Base-by-base conservation (phyloP, 352 stramenopile species). In the Globisporangium nunn region DNA sequence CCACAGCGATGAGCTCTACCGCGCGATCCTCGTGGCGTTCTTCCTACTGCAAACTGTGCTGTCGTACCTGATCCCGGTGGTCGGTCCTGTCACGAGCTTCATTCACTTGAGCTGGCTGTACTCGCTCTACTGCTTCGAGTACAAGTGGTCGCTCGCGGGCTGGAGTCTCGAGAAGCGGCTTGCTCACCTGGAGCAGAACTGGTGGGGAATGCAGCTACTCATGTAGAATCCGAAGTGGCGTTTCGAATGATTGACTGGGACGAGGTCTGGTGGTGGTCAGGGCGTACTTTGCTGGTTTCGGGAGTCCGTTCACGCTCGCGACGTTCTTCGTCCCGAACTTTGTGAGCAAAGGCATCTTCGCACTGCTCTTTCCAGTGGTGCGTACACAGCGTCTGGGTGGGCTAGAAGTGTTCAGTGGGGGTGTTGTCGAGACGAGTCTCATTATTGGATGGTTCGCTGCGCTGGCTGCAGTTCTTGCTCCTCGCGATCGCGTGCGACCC, bases 271-370 rank as follows among this genome's bases (percentile, higher is more conserved):
- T 45, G 28, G 28, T 17, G 28, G 46, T 14, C 49, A 87, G 77
- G 77, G 83, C 83, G 10, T 95, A 93, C 40, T 95, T 95, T 61
- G 83, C 83, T 29, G 85, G 83, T 1, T 95, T 95, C 62, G 85
- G 85, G 5, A 87, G 80, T 52, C 85, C 85, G 8, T 95, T 93
- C 48, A 95, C 85, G 18, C 64, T 95, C 33, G 85, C 85, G 29
- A 95, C 85, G 7, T 95, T 93, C 61, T 95, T 95, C 55, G 81
- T 91, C 17, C 83, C 83, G 3, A 95, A 95, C 58, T 95, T 95
- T 66, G 81, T 95, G 52, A 93, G 81, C 78, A 93, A 93, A 67
- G 85, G 85, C 62, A 91, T 93, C 50, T 95, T 93, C 43, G 85
- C 85, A 6, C 61, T 95, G 54, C 72, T 95, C 10, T 95, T 95